Evolutionary conservation across 768 basidiomycete genomes (phyloP).

Genomic region (Pleurotus djamor): DNA sequence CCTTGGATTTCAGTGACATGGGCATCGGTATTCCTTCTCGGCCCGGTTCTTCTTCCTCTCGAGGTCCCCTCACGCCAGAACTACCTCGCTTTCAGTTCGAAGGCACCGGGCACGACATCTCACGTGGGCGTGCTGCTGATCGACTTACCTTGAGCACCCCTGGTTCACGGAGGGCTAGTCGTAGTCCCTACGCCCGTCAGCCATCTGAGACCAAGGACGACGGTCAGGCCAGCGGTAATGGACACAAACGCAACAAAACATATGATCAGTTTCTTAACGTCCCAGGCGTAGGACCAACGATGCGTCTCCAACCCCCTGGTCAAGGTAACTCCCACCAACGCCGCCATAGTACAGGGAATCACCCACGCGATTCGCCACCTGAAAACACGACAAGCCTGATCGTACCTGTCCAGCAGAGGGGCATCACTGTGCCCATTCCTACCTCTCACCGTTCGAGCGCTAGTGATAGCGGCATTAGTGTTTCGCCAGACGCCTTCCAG

Average conservation of each 20-base stretch:
- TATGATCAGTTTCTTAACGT: slow-evolving; percentile 6
- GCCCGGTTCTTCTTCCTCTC: neutral
- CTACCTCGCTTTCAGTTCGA: slow-evolving; percentile 2
- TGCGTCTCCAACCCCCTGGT: neutral
- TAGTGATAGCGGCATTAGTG: neutral
- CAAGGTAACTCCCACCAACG: neutral
- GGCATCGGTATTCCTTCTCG: neutral
- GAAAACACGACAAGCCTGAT: neutral
- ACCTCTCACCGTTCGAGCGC: neutral
- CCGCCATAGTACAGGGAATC: slow-evolving; percentile 3
- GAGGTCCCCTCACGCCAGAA: neutral
- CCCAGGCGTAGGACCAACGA: neutral
- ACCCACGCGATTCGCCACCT: slow-evolving; percentile 1
- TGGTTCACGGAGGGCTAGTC: neutral
- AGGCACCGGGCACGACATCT: neutral
- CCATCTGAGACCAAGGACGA: neutral
- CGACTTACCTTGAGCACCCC: neutral
- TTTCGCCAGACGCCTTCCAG: neutral
- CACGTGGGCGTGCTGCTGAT: slow-evolving; percentile 3
- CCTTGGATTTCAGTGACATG: neutral
- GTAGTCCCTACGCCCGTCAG: slow-evolving; percentile 2
- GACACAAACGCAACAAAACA: slow-evolving; percentile 4
- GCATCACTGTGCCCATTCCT: neutral
- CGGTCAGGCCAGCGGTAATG: neutral
- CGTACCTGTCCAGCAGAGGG: neutral